These are phyloP conservation scores for Arthrobotrys entomopaga DNA, from an alignment of 2,329 filamentous ascomycete species.

Conservation along the genomic window DNA sequence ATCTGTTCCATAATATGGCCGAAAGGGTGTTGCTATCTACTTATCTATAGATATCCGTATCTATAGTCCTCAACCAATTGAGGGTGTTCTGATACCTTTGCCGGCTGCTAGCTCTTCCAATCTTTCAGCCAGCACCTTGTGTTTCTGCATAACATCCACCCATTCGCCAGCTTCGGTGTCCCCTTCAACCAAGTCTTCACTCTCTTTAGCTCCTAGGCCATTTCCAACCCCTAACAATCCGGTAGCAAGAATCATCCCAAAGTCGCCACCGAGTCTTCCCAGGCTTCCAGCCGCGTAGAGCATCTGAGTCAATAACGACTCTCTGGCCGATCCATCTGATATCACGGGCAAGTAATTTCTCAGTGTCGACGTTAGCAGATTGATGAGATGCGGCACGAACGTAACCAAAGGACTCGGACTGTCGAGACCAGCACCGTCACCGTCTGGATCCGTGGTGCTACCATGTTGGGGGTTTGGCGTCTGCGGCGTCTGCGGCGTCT, in stretches of 20 bases:
- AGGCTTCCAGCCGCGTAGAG: conserved; percentile 92
- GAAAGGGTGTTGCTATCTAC: too few species aligned
- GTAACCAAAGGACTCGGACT: conserved; percentile 74
- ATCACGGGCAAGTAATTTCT: conserved; percentile 82
- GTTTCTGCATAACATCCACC: conserved; percentile 88
- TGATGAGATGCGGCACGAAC: conserved; percentile 84
- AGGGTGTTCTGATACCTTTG: conserved; percentile 45
- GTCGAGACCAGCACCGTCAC: conserved; percentile 33
- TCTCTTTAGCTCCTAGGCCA: conserved; percentile 56
- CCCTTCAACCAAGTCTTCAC: conserved; percentile 62
- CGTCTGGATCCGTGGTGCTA: conserved; percentile 5
- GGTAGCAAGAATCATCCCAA: conserved; percentile 83
- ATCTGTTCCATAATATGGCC: too few species aligned
- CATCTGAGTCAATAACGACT: conserved; percentile 90
- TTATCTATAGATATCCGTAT: neutral
- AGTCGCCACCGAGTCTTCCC: conserved; percentile 89
- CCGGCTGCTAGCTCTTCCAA: conserved; percentile 66
- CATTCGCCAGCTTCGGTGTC: conserved; percentile 71
- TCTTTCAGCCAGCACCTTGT: conserved; percentile 82
- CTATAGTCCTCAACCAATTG: conserved; percentile 33
- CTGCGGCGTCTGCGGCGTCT: too few species aligned
- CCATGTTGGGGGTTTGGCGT: conserved; percentile 34
- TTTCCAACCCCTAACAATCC: conserved; percentile 64
- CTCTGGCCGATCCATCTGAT: conserved; percentile 79
- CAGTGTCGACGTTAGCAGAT: conserved; percentile 81